Evolutionary conservation across 1,284 basidiomycete species (phyloP).

Genomic region (Schizophyllum commune): DNA sequence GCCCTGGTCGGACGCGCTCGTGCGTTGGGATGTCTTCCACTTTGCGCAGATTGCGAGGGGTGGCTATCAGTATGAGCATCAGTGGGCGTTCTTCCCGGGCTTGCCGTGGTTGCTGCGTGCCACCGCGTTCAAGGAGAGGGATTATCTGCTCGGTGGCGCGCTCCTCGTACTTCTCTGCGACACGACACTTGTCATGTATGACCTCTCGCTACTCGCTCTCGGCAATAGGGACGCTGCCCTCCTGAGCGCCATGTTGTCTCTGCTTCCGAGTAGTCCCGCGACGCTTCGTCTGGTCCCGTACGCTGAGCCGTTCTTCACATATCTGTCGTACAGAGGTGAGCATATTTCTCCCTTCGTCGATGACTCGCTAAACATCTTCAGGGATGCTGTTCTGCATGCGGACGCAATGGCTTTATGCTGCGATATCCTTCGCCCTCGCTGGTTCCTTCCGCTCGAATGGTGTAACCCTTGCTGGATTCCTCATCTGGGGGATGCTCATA

Average conservation of each 20-base stretch:
- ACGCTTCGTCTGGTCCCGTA: conserved; percentile 69
- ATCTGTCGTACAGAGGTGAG: conserved; percentile 67
- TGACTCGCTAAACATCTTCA: conserved; percentile 16
- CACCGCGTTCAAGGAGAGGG: conserved; percentile 10
- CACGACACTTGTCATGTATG: conserved; percentile 53
- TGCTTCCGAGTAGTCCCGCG: conserved; percentile 77
- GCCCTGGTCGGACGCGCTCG: conserved; percentile 22
- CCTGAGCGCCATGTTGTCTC: conserved; percentile 58
- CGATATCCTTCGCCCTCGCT: conserved; percentile 59
- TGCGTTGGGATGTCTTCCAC: conserved; percentile 91
- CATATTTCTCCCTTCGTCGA: conserved; percentile 4
- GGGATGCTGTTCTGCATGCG: conserved; percentile 57
- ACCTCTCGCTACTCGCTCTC: conserved; percentile 47
- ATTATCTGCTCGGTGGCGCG: conserved; percentile 25
- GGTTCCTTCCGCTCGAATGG: conserved; percentile 79
- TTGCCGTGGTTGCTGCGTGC: conserved; percentile 48
- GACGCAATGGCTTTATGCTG: conserved; percentile 43
- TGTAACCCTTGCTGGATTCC: conserved; percentile 64
- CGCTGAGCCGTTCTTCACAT: conserved; percentile 82
- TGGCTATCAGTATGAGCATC: conserved; percentile 73
- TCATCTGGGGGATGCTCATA: conserved; percentile 62
- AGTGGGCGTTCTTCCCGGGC: conserved; percentile 86
- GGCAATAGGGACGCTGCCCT: conserved; percentile 49
- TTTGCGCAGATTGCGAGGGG: conserved; percentile 62
- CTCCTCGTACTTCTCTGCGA: conserved; percentile 37